A percentile compares a stretch with the other conserved stretches of the same genome.
phyloP scores from a whole-genome alignment of 2,329 filamentous ascomycete species.

The Exophiala xenobiotica region DNA sequence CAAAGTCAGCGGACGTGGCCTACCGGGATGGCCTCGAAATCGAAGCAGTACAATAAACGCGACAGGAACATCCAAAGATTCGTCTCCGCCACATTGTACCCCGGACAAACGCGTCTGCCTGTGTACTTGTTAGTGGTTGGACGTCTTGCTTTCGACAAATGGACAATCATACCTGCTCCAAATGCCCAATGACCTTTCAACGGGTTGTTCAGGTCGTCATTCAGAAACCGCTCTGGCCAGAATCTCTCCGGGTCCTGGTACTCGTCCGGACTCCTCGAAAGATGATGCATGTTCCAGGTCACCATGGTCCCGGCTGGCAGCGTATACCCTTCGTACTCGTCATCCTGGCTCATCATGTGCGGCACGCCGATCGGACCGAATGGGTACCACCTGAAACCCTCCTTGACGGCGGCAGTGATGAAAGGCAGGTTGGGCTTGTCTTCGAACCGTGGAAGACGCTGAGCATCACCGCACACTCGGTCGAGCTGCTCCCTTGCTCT shows the following conservation, averaged over 20 bases:
- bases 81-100: conserved; percentile 24
- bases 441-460: conserved; percentile 35
- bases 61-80: conserved; percentile 25
- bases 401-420: conserved; percentile 36
- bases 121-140: not conserved
- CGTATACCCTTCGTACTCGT: conserved; percentile 45
- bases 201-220: conserved; percentile 31
- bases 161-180: conserved; percentile 19
- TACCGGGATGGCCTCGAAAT: conserved; percentile 24
- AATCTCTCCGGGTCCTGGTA: conserved; percentile 28
- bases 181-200: conserved; percentile 33
- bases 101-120: conserved; percentile 24
- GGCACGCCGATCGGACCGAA: conserved; percentile 42
- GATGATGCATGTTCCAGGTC: conserved; percentile 46
- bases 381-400: conserved; percentile 39
- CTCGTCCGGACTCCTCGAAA: conserved; percentile 41
- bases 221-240: conserved; percentile 25
- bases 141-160: not conserved
- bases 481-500: conserved; percentile 48
- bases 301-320: conserved; percentile 52
- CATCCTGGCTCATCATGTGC: conserved; percentile 28
- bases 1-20: not conserved
- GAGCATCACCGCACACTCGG: conserved; percentile 36
- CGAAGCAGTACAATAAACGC: conserved; percentile 25
- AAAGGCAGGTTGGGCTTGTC: conserved; percentile 36